Conservation (phyloP, 2,329 filamentous ascomycete species). For the Fusarium burgessii region DNA sequence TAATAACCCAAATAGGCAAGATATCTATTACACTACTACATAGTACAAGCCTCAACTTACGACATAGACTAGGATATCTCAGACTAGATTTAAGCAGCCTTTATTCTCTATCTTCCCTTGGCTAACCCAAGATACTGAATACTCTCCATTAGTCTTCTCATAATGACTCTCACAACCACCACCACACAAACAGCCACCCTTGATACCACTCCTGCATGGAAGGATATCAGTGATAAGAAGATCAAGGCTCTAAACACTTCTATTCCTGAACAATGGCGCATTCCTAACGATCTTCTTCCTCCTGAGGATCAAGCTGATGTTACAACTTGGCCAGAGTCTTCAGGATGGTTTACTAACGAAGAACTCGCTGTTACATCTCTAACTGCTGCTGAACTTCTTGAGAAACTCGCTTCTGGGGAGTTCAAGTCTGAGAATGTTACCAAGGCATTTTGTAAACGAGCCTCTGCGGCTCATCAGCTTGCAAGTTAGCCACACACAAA, state of each 20-base stretch:
- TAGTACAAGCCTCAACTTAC: not conserved
- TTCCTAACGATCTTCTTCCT: slow-evolving; percentile 66
- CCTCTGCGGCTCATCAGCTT: slow-evolving; percentile 66
- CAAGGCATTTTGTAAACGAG: slow-evolving; percentile 66
- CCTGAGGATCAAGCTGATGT: slow-evolving; percentile 63
- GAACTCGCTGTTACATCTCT: slow-evolving; percentile 63
- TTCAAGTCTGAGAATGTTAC: slow-evolving; percentile 56
- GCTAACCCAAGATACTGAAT: slow-evolving; percentile 1
- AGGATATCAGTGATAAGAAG: slow-evolving; percentile 31
- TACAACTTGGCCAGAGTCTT: slow-evolving; percentile 65
- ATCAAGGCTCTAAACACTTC: slow-evolving; percentile 49
- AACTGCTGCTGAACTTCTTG: slow-evolving; percentile 54
- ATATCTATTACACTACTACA: slow-evolving; percentile 13
- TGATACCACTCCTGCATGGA: slow-evolving; percentile 28
- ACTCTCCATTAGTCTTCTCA: not conserved
- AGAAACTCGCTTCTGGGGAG: slow-evolving; percentile 50
- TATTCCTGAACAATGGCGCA: slow-evolving; percentile 69
- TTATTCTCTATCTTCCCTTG: slow-evolving; percentile 11
- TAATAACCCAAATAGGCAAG: slow-evolving; percentile 13
- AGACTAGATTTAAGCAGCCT: slow-evolving; percentile 19
- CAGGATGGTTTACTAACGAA: slow-evolving; percentile 67
- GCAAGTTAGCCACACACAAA: not conserved
- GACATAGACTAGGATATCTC: not conserved
- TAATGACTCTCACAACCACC: slow-evolving; percentile 25
- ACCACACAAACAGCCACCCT: slow-evolving; percentile 17